phyloP scores from a whole-genome alignment of 1,284 basidiomycete species.

The Cystobasidium pallidum region DNA sequence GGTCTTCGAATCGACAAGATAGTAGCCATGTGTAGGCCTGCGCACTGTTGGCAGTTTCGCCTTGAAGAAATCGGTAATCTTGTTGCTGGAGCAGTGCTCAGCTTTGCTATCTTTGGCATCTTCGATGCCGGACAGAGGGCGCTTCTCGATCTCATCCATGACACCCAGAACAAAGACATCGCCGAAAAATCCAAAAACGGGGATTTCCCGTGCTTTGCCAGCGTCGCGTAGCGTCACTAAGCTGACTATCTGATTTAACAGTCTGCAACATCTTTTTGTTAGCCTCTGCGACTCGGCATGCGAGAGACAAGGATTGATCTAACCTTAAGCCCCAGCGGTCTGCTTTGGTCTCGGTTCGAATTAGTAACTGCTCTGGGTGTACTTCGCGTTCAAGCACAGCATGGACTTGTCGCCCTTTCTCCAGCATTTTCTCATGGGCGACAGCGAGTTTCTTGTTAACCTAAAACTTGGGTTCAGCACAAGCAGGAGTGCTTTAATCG shows the following conservation, averaged over 20 bases:
- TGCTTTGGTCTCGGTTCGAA: constrained; percentile 46
- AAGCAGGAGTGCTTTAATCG: background rate
- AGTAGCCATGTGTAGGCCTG: constrained; percentile 29
- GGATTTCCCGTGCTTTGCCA: constrained; percentile 48
- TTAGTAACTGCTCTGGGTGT: constrained; percentile 46
- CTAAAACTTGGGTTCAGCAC: constrained; percentile 11
- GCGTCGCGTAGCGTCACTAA: constrained; percentile 45
- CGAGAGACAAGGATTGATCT: background rate
- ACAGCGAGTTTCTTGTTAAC: constrained; percentile 47
- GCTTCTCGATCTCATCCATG: constrained; percentile 51
- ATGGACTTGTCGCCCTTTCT: constrained; percentile 48
- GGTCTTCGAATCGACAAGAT: constrained; percentile 32
- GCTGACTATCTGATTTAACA: constrained; percentile 50
- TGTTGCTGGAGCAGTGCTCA: background rate
- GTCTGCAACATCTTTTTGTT: constrained; percentile 23
- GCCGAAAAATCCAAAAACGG: constrained; percentile 48
- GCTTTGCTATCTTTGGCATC: background rate
- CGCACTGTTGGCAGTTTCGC: background rate
- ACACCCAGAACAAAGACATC: constrained; percentile 51
- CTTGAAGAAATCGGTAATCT: constrained; percentile 31
- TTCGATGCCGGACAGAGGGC: constrained; percentile 22
- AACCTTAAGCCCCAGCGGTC: constrained; percentile 48
- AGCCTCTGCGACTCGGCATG: background rate
- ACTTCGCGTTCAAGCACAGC: constrained; percentile 48
- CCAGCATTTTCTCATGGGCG: constrained; percentile 47